These are phyloP conservation scores for Candida coquimbonensis DNA, from an alignment of 805 yeast genomes.

Conservation along the genomic window DNA sequence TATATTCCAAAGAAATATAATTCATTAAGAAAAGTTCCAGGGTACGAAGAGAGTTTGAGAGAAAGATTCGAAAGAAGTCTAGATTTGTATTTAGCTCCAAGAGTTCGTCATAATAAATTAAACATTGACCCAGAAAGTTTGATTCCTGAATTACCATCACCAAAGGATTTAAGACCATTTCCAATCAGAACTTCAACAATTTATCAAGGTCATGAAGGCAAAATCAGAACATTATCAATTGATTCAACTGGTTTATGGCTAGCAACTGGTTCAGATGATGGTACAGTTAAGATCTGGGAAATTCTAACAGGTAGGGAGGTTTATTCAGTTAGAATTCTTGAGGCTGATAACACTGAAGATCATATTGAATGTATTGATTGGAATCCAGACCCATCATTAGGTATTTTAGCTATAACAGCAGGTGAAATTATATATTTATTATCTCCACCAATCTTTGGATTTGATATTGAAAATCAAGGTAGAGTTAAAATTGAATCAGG, in stretches of 20 bases:
- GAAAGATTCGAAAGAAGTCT: conserved; percentile 92
- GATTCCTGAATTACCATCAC: conserved; percentile 94
- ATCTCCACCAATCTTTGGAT: conserved; percentile 89
- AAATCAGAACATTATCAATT: conserved; percentile 72
- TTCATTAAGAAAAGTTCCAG: conserved; percentile 88
- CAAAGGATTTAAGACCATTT: conserved; percentile 94
- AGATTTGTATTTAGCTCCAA: conserved; percentile 92
- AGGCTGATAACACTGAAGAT: conserved; percentile 53
- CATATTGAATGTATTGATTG: conserved; percentile 77
- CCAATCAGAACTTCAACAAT: conserved; percentile 85
- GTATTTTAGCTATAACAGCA: conserved; percentile 78
- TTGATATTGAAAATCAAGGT: conserved; percentile 76
- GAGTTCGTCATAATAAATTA: conserved; percentile 84
- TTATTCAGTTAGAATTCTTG: conserved; percentile 46
- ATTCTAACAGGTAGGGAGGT: conserved; percentile 92
- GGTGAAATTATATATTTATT: conserved; percentile 74
- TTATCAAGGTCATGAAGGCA: conserved; percentile 77
- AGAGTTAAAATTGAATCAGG: conserved; percentile 79
- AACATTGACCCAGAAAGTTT: conserved; percentile 94
- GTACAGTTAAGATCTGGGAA: conserved; percentile 95
- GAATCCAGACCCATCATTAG: conserved; percentile 74
- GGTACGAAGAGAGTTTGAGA: conserved; percentile 75
- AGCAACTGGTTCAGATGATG: conserved; percentile 98
- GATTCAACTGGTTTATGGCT: conserved; percentile 92
- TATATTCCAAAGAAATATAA: conserved; percentile 76